Percentiles rank a stretch among this genome's conserved stretches.
These are phyloP conservation scores for Exophiala aquamarina DNA, from an alignment of 2,329 filamentous ascomycete genomes.

Conservation along the genomic window DNA sequence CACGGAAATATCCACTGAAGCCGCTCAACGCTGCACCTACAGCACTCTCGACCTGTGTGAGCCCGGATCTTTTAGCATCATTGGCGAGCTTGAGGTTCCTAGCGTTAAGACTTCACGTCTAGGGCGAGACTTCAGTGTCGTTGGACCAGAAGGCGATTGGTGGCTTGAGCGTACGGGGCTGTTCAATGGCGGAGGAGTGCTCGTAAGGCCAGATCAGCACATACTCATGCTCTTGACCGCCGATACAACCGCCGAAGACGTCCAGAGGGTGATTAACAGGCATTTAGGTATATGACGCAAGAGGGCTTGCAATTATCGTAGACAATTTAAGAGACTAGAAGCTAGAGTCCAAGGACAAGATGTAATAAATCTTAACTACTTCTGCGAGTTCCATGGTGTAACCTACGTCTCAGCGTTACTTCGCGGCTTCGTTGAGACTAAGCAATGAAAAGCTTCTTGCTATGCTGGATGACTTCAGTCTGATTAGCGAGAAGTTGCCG, in stretches of 20 bases:
- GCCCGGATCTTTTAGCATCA: constrained; percentile 34
- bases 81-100: constrained; percentile 23
- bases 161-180: constrained; percentile 29
- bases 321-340: too few species aligned
- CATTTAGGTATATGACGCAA: not conserved
- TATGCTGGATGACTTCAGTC: too few species aligned
- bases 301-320: too few species aligned
- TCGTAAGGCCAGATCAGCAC: constrained; percentile 44
- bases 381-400: too few species aligned
- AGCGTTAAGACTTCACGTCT: constrained; percentile 15
- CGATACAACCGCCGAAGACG: constrained; percentile 3
- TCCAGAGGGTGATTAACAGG: not conserved
- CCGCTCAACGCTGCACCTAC: constrained; percentile 31
- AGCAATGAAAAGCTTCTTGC: too few species aligned
- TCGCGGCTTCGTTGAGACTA: too few species aligned
- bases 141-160: constrained; percentile 20
- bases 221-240: constrained; percentile 28
- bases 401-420: too few species aligned
- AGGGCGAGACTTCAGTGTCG: constrained; percentile 30
- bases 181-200: constrained; percentile 28
- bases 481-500: too few species aligned
- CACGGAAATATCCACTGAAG: constrained; percentile 30
- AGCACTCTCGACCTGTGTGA: constrained; percentile 40
- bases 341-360: too few species aligned
- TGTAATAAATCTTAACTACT: too few species aligned